Evolutionary conservation across 371 early-diverging fungal species (phyloP).

Genomic region (Furculomyces boomerangus): DNA sequence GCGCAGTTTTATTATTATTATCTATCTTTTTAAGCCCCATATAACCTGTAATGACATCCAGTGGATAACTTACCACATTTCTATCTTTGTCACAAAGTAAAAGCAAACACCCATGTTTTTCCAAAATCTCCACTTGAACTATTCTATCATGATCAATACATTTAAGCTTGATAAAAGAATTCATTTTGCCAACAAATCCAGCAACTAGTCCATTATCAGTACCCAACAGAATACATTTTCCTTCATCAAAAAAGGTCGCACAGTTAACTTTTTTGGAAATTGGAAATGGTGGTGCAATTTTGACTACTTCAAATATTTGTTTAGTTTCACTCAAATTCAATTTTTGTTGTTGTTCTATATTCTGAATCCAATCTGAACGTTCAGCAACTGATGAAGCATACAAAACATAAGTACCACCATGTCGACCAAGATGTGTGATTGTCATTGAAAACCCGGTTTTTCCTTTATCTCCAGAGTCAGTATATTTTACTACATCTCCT

Average conservation of each 20-base stretch:
- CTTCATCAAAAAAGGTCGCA: conserved; percentile 46
- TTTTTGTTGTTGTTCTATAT: conserved; percentile 32
- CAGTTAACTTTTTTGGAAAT: conserved; percentile 42
- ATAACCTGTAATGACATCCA: conserved; percentile 35
- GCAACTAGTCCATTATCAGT: conserved; percentile 69
- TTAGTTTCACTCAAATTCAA: neutral
- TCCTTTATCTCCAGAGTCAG: conserved; percentile 11
- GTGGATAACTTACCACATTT: conserved; percentile 49
- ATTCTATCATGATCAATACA: conserved; percentile 61
- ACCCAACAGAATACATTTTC: conserved; percentile 53
- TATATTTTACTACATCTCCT: conserved; percentile 5
- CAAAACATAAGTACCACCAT: conserved; percentile 23
- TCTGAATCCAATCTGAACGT: conserved; percentile 63
- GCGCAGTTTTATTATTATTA: conserved; percentile 1
- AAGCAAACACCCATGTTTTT: conserved; percentile 47
- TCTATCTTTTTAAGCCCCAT: conserved; percentile 4
- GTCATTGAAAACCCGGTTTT: conserved; percentile 34
- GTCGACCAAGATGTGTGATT: conserved; percentile 55
- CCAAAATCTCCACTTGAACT: conserved; percentile 68
- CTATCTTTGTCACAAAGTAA: conserved; percentile 65
- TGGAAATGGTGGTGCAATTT: conserved; percentile 26
- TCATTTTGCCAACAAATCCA: conserved; percentile 20
- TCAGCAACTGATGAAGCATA: conserved; percentile 28
- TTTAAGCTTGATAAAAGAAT: conserved; percentile 22
- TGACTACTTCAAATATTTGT: conserved; percentile 25